Evolutionary conservation across 768 basidiomycete species (phyloP), one percentile per base, ranked within the genome.

Genomic region (Baorangia bicolor): DNA sequence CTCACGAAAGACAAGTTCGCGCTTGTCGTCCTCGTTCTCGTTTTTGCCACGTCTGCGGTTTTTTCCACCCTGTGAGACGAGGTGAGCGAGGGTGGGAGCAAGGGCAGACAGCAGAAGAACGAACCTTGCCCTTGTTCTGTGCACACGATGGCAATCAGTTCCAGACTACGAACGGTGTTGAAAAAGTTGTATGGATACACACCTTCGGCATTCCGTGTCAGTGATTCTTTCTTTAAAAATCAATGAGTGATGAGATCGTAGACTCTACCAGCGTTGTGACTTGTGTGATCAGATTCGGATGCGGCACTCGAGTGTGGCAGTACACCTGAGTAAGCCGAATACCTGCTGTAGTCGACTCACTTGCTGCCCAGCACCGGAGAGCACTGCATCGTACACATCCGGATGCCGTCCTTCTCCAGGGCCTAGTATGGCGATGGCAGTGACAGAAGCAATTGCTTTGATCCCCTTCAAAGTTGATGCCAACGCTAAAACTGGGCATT

Each of bases 11-110:
- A 98, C 94, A 53, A 98, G 84, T 74, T 99, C 97, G 65, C 97
- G 90, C 81, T 98, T 98, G 78, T 97, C 92, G 65, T 92, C 91
- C 53, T 98, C 97, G 77, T 96, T 97, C 79, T 99, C 96, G 77
- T 98, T 98, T 85, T 99, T 99, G 82, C 97, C 97, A 77, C 97
- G 84, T 84, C 97, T 84, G 77, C 96, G 85, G 79, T 98, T 99
- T 83, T 99, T 98, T 59, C 96, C 97, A 73, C 96, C 96, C 95
- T 99, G 66, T 61, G 55, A 39, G 31, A 30, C 20, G 31, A 45
- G 12, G 52, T 59, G 40, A 54, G 55, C n/a, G 21, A 38, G 35
- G 25, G 25, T 25, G 33, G 20, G 28, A 48, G 13, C 14, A n/a
- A 33, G 23, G 51, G 18, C 39, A 38, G 23, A 28, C 7, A 28